phyloP scores from a whole-genome alignment of 495 filamentous ascomycete genomes.

The Lindgomyces ingoldianus region DNA sequence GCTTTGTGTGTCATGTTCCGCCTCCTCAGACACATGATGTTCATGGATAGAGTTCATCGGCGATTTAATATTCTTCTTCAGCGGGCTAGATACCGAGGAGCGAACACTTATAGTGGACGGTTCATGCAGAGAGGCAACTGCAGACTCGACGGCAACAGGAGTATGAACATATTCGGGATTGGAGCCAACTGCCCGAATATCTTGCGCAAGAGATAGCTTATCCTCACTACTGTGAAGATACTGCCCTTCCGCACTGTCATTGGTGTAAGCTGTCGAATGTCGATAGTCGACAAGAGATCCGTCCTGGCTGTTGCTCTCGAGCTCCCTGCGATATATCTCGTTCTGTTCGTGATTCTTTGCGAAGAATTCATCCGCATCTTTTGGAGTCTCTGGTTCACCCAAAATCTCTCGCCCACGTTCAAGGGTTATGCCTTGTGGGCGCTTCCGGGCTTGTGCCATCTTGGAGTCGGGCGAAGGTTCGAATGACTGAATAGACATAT shows the following conservation, averaged over 20 bases:
- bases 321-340: constrained; percentile 54
- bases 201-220: constrained; percentile 62
- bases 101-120: constrained; percentile 66
- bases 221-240: constrained; percentile 52
- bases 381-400: constrained; percentile 43
- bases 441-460: constrained; percentile 52
- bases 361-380: constrained; percentile 54
- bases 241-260: constrained; percentile 64
- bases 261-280: constrained; percentile 61
- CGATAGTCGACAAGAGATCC: constrained; percentile 54
- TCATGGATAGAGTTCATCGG: constrained; percentile 23
- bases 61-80: constrained; percentile 19
- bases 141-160: constrained; percentile 75
- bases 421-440: constrained; percentile 55
- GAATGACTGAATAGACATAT: constrained; percentile 36
- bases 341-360: constrained; percentile 57
- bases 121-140: constrained; percentile 82
- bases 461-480: constrained; percentile 42
- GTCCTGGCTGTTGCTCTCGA: constrained; percentile 51
- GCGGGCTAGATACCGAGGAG: constrained; percentile 41
- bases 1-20: constrained; percentile 18
- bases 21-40: constrained; percentile 1
- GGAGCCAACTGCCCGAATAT: constrained; percentile 65
- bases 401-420: constrained; percentile 52
- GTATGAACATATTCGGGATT: constrained; percentile 75